Base-by-base conservation (phyloP, 768 basidiomycete genomes). In the Psilocybe cubensis region DNA sequence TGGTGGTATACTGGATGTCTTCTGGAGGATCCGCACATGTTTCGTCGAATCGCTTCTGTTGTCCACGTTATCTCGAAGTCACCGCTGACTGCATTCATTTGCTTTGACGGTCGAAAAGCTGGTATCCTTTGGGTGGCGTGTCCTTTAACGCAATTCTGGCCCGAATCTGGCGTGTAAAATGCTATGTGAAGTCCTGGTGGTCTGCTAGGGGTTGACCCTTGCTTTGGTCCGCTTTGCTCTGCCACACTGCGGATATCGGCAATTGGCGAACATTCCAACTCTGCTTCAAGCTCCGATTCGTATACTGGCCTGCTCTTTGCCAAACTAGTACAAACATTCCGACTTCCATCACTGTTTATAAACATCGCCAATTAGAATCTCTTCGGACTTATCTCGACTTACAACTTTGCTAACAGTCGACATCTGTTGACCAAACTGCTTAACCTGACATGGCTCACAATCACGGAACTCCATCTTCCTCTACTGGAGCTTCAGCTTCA, bases 401-500 rank as follows among this genome's bases (percentile, higher is more conserved):
- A n/a, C 46, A 48, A 24, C 46, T 6, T n/a, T 48, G 46, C 28
- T 20, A 12, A 29, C 18, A n/a, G 5, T 38, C 12, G 12, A 38
- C n/a, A 18, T 28, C 25, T 0, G 14, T 46, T 7, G 17, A 46
- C 23, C 45, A 9, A n/a, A n/a, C 46, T 27, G 20, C 14, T 29
- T 2, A 12, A 11, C 28, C 3, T 18, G 46, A 9, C 21, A 66
- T 66, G 62, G 52, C 48, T 35, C 57, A 63, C 24, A 33, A 31
- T 28, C 47, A 53, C 38, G 20, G 27, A 54, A 53, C 50, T 17
- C 51, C 27, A 49, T n/a, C 48, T 59, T 44, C 43, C n/a, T 49
- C 57, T 40, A 17, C 48, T 8, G 54, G 58, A n/a, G 8, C 62
- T 42, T 43, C 69, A 14, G 47, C 66, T 12, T 54, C 64, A 17